These are phyloP conservation scores for Populus tremula DNA, from an alignment of 345 rosid genomes.

Conservation along the genomic window DNA sequence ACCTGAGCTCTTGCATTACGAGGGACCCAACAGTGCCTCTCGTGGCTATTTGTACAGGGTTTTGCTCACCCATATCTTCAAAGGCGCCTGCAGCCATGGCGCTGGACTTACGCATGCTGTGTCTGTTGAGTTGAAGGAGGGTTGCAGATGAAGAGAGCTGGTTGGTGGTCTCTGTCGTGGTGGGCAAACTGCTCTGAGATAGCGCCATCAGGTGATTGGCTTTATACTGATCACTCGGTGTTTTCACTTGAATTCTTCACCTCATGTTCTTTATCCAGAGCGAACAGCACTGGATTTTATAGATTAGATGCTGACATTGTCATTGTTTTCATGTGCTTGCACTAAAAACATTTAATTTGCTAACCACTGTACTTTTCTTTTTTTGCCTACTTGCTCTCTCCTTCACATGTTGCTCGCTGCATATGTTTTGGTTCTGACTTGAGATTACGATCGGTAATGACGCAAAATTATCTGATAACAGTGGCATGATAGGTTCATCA, in stretches of 20 bases:
- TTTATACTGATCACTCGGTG: constrained; percentile 13
- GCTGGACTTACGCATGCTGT: constrained; percentile 34
- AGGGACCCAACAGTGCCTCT: constrained; percentile 58
- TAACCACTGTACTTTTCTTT: constrained; percentile 21
- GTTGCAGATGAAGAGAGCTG: constrained; percentile 27
- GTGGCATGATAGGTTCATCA: neutral
- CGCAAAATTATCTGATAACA: neutral
- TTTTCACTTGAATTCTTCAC: constrained; percentile 38
- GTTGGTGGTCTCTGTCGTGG: constrained; percentile 22
- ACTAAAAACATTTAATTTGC: constrained; percentile 35
- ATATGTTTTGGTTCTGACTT: neutral
- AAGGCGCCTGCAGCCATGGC: constrained; percentile 5
- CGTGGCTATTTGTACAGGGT: constrained; percentile 56
- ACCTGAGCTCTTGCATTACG: constrained; percentile 52
- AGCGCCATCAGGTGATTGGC: constrained; percentile 19
- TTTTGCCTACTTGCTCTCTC: constrained; percentile 1
- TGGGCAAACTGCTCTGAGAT: constrained; percentile 25
- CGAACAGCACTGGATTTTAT: constrained; percentile 20
- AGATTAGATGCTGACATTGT: constrained; percentile 23
- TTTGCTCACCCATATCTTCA: constrained; percentile 28
- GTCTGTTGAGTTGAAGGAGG: constrained; percentile 21
- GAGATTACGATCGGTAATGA: constrained; percentile 4
- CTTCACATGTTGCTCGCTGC: constrained; percentile 21
- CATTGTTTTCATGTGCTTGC: constrained; percentile 49
- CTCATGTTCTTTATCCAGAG: constrained; percentile 41